Conservation (phyloP, 345 rosid genomes). For the Laguncularia racemosa region DNA sequence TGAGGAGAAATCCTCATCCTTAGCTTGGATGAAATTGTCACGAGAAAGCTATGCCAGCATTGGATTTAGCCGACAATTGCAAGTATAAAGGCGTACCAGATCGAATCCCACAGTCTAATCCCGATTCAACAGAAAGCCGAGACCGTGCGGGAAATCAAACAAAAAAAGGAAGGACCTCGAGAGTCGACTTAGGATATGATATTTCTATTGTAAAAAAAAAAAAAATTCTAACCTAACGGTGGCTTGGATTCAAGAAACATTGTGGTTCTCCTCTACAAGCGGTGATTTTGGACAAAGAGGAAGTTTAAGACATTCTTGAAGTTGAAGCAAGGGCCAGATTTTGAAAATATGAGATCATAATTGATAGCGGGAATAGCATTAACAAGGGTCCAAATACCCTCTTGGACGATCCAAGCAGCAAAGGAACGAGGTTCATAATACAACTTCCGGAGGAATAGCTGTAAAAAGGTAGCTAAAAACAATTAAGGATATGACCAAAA, state of each 20-base stretch:
- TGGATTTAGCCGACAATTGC: constrained; percentile 30
- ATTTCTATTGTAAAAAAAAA: too few species aligned
- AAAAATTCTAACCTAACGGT: too few species aligned
- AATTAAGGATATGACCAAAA: constrained; percentile 3
- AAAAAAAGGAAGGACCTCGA: constrained; percentile 88
- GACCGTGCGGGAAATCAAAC: constrained; percentile 54
- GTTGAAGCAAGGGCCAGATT: too few species aligned
- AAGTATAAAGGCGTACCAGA: constrained; percentile 27
- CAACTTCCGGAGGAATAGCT: constrained; percentile 15
- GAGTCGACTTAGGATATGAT: constrained; percentile 19
- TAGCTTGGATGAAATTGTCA: constrained; percentile 71
- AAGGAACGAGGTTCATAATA: constrained; percentile 13
- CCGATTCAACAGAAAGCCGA: constrained; percentile 49
- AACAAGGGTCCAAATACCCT: too few species aligned
- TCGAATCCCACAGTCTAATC: constrained; percentile 24
- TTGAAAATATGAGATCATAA: too few species aligned
- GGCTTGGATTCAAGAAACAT: too few species aligned
- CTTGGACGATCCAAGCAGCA: too few species aligned
- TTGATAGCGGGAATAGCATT: too few species aligned
- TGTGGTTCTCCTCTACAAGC: too few species aligned
- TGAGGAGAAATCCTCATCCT: constrained; percentile 62
- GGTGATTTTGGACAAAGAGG: too few species aligned
- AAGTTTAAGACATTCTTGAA: too few species aligned
- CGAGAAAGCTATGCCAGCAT: constrained; percentile 25
- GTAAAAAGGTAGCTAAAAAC: constrained; percentile 15